These are phyloP conservation scores for Hemerocallis citrina DNA, from an alignment of 106 monocot genomes.

Conservation along the genomic window DNA sequence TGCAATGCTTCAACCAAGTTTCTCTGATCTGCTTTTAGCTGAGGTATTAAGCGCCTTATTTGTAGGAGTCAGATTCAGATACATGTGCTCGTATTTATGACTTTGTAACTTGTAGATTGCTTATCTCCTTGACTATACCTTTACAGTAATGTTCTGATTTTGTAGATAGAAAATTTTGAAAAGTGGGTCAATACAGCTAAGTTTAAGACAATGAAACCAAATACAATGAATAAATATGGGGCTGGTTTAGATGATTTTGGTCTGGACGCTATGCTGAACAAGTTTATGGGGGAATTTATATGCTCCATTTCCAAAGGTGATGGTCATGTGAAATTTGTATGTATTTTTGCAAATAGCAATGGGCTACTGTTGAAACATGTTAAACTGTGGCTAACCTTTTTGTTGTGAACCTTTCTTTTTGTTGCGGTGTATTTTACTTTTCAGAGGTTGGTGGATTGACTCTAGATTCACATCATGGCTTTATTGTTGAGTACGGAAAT, in stretches of 20 bases:
- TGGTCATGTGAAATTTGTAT: neutral
- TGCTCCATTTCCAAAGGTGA: conserved; percentile 83
- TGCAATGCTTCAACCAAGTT: conserved; percentile 80
- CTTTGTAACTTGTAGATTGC: no score
- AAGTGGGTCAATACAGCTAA: conserved; percentile 60
- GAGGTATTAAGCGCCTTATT: conserved; percentile 51
- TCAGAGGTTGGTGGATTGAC: conserved; percentile 84
- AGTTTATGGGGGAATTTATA: conserved; percentile 83
- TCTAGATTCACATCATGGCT: conserved; percentile 87
- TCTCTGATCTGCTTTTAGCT: conserved; percentile 73
- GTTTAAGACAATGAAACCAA: conserved; percentile 88
- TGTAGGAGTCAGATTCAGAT: neutral
- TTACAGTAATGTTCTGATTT: conserved; percentile 4
- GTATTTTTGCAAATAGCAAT: neutral
- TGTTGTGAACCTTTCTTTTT: neutral
- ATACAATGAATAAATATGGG: conserved; percentile 95
- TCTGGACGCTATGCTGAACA: conserved; percentile 86
- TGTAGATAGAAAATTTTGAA: conserved; percentile 87
- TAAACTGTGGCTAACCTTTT: neutral
- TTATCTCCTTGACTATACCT: conserved; percentile 7
- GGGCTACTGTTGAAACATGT: neutral
- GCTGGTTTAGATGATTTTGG: conserved; percentile 99
- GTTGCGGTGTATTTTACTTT: conserved; percentile 59
- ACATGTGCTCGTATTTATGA: neutral
- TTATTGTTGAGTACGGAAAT: conserved; percentile 94